Evolutionary conservation across 495 filamentous ascomycete genomes (phyloP).

Genomic region (Penicillium herquei): DNA sequence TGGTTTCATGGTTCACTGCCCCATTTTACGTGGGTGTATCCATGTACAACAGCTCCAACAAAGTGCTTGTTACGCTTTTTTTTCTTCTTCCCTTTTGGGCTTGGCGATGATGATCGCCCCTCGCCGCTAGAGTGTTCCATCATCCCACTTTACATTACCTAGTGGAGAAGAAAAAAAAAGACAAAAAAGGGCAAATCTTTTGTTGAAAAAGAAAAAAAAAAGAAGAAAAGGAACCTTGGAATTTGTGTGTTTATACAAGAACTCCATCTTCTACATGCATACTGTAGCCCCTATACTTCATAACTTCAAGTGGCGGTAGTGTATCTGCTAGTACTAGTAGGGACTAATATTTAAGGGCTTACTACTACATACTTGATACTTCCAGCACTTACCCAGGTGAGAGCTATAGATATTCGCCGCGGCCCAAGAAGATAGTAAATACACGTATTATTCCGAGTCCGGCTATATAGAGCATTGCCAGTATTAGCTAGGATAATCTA

Average conservation of each 20-base stretch:
- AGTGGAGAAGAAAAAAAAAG: conserved; percentile 24
- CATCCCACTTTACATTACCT: conserved; percentile 17
- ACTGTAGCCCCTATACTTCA: no score
- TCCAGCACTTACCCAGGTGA: no score
- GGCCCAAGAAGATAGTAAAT: no score
- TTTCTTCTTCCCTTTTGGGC: conserved; percentile 14
- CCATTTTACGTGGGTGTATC: background rate
- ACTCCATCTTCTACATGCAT: no score
- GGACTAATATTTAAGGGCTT: no score
- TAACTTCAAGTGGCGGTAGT: no score
- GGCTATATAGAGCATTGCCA: no score
- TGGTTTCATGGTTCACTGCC: conserved; percentile 15
- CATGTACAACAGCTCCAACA: background rate
- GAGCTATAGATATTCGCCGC: no score
- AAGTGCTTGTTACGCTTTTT: background rate
- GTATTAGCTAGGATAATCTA: no score
- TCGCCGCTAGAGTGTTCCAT: conserved; percentile 16
- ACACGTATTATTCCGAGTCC: background rate
- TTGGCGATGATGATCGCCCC: conserved; percentile 30
- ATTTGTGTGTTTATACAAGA: background rate
- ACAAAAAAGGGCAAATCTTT: background rate
- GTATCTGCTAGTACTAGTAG: no score
- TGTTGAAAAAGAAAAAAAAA: background rate
- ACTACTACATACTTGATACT: no score
- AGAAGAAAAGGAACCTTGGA: background rate